A percentile compares a stretch with the other conserved stretches of the same genome.
phyloP scores from a whole-genome alignment of 805 yeast genomes.

The Kockiozyma suomiensis region DNA sequence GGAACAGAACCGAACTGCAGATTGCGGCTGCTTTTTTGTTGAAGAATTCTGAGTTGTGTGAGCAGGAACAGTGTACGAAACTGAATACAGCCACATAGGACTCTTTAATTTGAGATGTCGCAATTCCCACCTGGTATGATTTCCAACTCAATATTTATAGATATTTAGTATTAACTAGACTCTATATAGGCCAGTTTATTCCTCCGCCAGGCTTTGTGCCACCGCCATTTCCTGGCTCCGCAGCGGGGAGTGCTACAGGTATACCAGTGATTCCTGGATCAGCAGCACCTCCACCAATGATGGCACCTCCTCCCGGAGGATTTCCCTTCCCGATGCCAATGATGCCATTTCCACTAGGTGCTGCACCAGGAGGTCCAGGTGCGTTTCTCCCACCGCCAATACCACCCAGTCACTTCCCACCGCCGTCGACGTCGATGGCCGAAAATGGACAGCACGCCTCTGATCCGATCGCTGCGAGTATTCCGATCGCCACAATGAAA shows the following conservation, averaged over 20 bases:
- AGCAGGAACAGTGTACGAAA: background rate
- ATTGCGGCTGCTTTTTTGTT: background rate
- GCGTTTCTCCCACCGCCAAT: constrained; percentile 11
- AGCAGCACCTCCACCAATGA: constrained; percentile 8
- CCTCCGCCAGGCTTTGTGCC: constrained; percentile 5
- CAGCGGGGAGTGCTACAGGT: background rate
- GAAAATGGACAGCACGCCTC: too few species aligned
- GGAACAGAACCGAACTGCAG: too few species aligned
- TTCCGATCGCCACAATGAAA: background rate
- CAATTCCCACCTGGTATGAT: constrained; percentile 16
- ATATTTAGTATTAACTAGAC: background rate
- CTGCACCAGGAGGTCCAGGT: constrained; percentile 1
- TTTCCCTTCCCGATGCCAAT: constrained; percentile 15
- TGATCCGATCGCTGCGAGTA: too few species aligned
- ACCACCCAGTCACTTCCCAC: background rate
- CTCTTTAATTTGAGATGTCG: constrained; percentile 1
- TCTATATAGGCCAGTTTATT: constrained; percentile 1
- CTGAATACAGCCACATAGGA: background rate
- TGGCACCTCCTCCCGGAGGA: constrained; percentile 12
- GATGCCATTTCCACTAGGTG: constrained; percentile 13
- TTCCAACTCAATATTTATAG: background rate
- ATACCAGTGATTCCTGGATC: constrained; percentile 14
- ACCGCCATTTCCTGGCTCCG: constrained; percentile 5
- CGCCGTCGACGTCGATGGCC: too few species aligned
- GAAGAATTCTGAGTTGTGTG: background rate